Evolutionary conservation across 192 early-diverging fungal genomes (phyloP), one percentile per base, ranked within the genome.

Genomic region (Coemansia sp.): DNA sequence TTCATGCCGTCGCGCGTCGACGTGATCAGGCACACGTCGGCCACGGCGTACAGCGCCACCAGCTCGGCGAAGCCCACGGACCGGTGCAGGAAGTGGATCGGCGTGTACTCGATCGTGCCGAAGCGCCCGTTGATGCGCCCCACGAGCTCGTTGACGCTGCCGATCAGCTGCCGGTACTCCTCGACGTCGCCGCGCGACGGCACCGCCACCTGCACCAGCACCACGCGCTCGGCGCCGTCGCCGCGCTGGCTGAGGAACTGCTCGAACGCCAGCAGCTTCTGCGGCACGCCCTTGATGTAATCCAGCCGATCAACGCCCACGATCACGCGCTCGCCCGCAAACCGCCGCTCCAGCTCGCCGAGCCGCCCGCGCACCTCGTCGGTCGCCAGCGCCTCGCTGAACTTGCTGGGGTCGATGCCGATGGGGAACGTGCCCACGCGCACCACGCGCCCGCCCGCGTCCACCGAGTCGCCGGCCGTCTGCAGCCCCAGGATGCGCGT

Each of bases 1-100:
- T 99, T 99, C 98, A 99, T 99, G 47, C 98, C 98, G 83, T 99
- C 97, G 67, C 98, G 90, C 7, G 98, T 99, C 47, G 96, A 98
- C 34, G 97, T 94, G 16, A 99, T 91, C 55, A 99, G 79, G 66
- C 98, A 99, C 11, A 92, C 97, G 83, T 99, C 98, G 0, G 96
- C 90, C 22, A 96, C 89, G 1, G 97, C 93, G 81, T 99, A 99
- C 47, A 99, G 89, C 12, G 97, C 88, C 4, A 97, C 95, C 22
- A 99, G 84, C 80, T 99, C 98, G 29, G 96, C 89, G 79, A 99
- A 98, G 40, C 79, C 84, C 57, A 99, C 93, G 5, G 97, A 96
- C 75, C 95, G 92, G 86, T 99, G 97, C 89, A 99, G 82, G 57
- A 96, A 99, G 74, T 99, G 96, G 66, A 99, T 98, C 10, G 98